Conservation (phyloP, 202 grass and related monocot species). For the Brachypodium distachyon region DNA sequence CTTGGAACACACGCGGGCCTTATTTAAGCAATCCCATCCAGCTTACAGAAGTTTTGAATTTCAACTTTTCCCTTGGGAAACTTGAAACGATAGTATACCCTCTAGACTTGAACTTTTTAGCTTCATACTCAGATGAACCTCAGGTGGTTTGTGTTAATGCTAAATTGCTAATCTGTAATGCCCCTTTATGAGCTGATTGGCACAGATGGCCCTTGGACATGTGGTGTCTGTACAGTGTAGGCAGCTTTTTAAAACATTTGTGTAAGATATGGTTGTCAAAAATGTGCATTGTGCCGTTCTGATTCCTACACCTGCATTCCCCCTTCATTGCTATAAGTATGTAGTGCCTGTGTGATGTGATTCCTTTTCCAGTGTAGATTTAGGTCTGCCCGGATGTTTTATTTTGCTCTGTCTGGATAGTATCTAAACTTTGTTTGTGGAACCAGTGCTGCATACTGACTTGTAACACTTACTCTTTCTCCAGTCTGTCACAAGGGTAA, state of each 20-base stretch:
- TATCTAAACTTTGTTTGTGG: neutral
- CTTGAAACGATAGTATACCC: neutral
- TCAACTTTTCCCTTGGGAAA: neutral
- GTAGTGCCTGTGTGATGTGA: neutral
- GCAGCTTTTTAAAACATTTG: neutral
- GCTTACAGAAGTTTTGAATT: neutral
- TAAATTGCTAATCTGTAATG: neutral
- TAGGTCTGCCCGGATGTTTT: neutral
- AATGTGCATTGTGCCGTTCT: neutral
- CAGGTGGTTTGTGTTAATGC: neutral
- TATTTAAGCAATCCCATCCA: neutral
- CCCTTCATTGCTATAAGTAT: neutral
- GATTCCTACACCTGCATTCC: neutral
- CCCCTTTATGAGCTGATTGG: neutral
- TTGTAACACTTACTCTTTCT: neutral
- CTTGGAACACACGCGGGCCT: too few relatives aligned
- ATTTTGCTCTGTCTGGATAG: neutral
- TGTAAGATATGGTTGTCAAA: neutral
- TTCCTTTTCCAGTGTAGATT: neutral
- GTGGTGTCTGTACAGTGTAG: neutral
- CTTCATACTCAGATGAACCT: neutral
- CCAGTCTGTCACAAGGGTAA: constrained; percentile 75
- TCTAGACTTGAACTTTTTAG: neutral
- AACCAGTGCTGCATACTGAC: neutral
- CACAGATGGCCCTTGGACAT: neutral